Percentiles rank a stretch among this genome's conserved stretches.
These are phyloP conservation scores for Apostasia ramifera DNA, from an alignment of 106 monocot species.

Conservation along the genomic window DNA sequence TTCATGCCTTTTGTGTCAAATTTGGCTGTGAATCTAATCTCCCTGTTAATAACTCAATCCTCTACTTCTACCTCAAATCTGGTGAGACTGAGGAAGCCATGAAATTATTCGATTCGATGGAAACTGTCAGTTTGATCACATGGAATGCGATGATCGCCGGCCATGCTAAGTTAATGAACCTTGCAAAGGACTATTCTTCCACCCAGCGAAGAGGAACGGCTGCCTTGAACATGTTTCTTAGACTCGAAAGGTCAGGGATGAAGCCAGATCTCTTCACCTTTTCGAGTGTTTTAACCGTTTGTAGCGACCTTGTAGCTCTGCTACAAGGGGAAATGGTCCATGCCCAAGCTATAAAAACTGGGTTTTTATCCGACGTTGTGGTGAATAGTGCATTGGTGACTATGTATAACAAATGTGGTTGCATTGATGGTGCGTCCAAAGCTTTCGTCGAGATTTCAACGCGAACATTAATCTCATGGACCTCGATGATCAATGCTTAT, in stretches of 20 bases:
- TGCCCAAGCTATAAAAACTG: slow-evolving; percentile 69
- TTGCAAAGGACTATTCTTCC: slow-evolving; percentile 33
- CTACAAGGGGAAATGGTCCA: slow-evolving; percentile 83
- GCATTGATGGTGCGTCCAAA: slow-evolving; percentile 54
- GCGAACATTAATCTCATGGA: slow-evolving; percentile 81
- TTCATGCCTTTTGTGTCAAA: slow-evolving; percentile 73
- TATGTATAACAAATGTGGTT: slow-evolving; percentile 92
- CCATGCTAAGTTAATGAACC: slow-evolving; percentile 58
- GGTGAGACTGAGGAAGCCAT: slow-evolving; percentile 55
- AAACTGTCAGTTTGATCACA: slow-evolving; percentile 57
- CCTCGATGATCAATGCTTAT: slow-evolving; percentile 77
- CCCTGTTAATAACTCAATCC: slow-evolving; percentile 73
- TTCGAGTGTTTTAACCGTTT: slow-evolving; percentile 68
- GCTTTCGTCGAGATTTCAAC: slow-evolving; percentile 77
- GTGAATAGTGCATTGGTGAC: slow-evolving; percentile 72
- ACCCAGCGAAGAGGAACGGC: slow-evolving; percentile 38
- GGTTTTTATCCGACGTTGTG: slow-evolving; percentile 70
- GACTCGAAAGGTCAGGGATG: slow-evolving; percentile 39
- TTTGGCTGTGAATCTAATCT: slow-evolving; percentile 48
- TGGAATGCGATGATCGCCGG: slow-evolving; percentile 96
- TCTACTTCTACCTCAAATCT: slow-evolving; percentile 80
- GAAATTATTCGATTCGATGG: slow-evolving; percentile 48
- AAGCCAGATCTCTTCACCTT: slow-evolving; percentile 78
- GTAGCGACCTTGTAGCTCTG: slow-evolving; percentile 57
- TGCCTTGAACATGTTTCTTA: slow-evolving; percentile 61